A percentile compares a stretch with the other conserved stretches of the same genome.
These are phyloP conservation scores for Neurospora tetraspora DNA, from an alignment of 495 filamentous ascomycete genomes.

Conservation along the genomic window DNA sequence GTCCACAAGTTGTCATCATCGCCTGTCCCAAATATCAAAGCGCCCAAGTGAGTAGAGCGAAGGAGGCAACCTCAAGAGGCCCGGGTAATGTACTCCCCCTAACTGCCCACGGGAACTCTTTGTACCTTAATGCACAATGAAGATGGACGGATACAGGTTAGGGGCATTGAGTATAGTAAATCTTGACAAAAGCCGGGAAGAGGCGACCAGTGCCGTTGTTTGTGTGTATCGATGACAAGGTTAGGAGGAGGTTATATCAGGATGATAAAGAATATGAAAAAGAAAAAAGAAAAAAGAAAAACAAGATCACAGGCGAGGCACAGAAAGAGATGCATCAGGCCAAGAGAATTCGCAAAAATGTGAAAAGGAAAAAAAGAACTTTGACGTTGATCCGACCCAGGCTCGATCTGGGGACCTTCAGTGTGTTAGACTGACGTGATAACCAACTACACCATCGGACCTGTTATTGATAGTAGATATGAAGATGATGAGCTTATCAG, in stretches of 20 bases:
- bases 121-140: background rate
- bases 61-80: background rate
- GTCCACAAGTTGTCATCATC: background rate
- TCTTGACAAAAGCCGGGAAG: background rate
- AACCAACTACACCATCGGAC: conserved; percentile 26
- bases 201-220: background rate
- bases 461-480: background rate
- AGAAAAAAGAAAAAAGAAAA: background rate
- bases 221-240: background rate
- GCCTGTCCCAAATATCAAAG: background rate
- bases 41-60: background rate
- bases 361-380: background rate
- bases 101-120: background rate
- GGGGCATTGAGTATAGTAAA: background rate
- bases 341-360: background rate
- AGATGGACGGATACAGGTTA: background rate
- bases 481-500: background rate
- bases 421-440: conserved; percentile 21
- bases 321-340: background rate
- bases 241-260: background rate
- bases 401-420: conserved; percentile 20
- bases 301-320: background rate
- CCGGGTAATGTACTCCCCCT: background rate
- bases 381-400: conserved; percentile 16
- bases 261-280: background rate